phyloP scores from a whole-genome alignment of 164 flowering plant genomes.

The Amborella trichopoda region DNA sequence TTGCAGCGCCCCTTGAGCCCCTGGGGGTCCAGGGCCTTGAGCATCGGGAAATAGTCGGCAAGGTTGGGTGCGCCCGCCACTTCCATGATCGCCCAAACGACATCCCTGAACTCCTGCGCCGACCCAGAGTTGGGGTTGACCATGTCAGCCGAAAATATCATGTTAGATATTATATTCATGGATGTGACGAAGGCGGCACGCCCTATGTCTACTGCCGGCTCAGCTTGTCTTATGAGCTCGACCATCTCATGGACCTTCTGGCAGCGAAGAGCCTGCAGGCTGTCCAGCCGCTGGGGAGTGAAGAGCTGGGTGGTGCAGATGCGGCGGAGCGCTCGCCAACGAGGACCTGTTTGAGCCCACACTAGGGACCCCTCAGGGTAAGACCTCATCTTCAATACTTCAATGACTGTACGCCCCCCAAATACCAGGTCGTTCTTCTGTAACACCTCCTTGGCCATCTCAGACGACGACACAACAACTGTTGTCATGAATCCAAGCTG shows the following conservation, averaged over 20 bases:
- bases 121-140: slow-evolving; percentile 4
- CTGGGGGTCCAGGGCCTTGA: slow-evolving; percentile 6
- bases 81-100: slow-evolving; percentile 12
- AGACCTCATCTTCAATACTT: slow-evolving; percentile 3
- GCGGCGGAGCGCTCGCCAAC: slow-evolving; percentile 19
- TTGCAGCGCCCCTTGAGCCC: slow-evolving; percentile 7
- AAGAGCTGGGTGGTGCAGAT: slow-evolving; percentile 8
- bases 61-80: slow-evolving; percentile 8
- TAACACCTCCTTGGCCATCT: slow-evolving; percentile 17
- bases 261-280: slow-evolving; percentile 7
- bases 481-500: slow-evolving; percentile 15
- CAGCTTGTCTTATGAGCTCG: slow-evolving; percentile 1
- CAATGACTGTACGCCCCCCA: slow-evolving; percentile 5
- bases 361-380: slow-evolving; percentile 10
- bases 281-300: slow-evolving; percentile 4
- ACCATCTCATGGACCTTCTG: slow-evolving; percentile 11
- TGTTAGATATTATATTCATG: slow-evolving; percentile 15
- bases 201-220: slow-evolving; percentile 7
- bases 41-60: slow-evolving; percentile 9
- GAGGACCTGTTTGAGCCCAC: slow-evolving; percentile 6
- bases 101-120: slow-evolving; percentile 12
- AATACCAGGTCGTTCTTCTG: slow-evolving; percentile 12
- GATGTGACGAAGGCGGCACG: slow-evolving; percentile 6
- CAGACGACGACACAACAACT: slow-evolving; percentile 15
- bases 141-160: slow-evolving; percentile 16